A percentile compares a stretch with the other conserved stretches of the same genome.
Conservation (phyloP, 1,284 basidiomycete genomes). For the Tetrapyrgos nigripes region DNA sequence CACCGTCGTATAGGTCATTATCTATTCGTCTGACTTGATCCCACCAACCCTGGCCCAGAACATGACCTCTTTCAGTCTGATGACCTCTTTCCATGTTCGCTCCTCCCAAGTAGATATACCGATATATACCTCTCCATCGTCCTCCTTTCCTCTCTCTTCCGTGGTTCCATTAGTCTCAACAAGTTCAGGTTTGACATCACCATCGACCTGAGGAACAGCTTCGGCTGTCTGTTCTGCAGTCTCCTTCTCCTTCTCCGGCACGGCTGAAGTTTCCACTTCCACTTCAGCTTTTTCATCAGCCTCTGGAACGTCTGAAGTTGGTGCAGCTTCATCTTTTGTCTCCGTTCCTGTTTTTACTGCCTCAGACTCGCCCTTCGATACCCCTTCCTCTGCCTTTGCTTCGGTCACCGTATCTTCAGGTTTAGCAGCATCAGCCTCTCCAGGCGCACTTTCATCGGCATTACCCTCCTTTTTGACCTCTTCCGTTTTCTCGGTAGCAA, state of each 20-base stretch:
- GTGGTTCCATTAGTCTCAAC: conserved; percentile 16
- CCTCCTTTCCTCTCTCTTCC: conserved; percentile 23
- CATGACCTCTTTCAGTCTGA: conserved; percentile 86
- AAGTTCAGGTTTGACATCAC: not conserved
- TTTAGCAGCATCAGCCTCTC: not conserved
- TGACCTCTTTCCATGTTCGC: conserved; percentile 86
- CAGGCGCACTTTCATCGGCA: not conserved
- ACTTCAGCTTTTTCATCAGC: not conserved
- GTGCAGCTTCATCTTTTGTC: too few species aligned
- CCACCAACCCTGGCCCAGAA: conserved; percentile 87
- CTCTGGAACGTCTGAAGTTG: not conserved
- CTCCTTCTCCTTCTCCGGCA: not conserved
- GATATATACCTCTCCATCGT: conserved; percentile 45
- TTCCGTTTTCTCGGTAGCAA: not conserved
- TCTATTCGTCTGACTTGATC: not conserved
- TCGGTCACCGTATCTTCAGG: not conserved
- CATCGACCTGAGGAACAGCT: not conserved
- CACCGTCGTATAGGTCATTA: not conserved
- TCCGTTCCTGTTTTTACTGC: too few species aligned
- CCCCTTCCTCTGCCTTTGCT: not conserved
- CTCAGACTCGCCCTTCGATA: too few species aligned
- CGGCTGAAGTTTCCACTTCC: not conserved
- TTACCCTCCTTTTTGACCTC: not conserved
- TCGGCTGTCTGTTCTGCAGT: too few species aligned
- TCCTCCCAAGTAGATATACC: conserved; percentile 87